Conservation (phyloP, 805 yeast genomes). For the Wickerhamomyces tratensis region DNA sequence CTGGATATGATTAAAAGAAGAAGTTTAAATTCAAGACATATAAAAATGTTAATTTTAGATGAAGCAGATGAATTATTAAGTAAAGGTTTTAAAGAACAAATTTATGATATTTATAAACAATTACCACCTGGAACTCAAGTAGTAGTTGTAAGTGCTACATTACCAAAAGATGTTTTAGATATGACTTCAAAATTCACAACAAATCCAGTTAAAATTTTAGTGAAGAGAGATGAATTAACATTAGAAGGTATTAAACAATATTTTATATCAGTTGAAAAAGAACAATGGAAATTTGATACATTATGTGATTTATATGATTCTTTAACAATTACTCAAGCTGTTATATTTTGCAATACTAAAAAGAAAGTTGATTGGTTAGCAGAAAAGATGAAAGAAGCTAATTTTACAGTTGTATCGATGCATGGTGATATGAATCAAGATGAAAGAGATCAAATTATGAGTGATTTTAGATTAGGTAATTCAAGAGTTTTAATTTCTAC, state of each 20-base stretch:
- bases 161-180: conserved; percentile 85
- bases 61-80: conserved; percentile 95
- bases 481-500: conserved; percentile 93
- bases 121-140: conserved; percentile 85
- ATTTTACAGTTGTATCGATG: conserved; percentile 91
- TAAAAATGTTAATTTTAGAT: conserved; percentile 85
- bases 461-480: conserved; percentile 88
- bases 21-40: conserved; percentile 57
- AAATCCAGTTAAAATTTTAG: conserved; percentile 89
- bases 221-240: conserved; percentile 88
- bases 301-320: conserved; percentile 93
- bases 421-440: conserved; percentile 96
- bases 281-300: conserved; percentile 90
- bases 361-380: conserved; percentile 89
- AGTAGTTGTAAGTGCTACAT: conserved; percentile 90
- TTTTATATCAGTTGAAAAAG: conserved; percentile 84
- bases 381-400: conserved; percentile 63
- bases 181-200: conserved; percentile 88
- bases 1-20: conserved; percentile 85
- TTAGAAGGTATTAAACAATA: conserved; percentile 93
- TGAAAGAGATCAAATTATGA: conserved; percentile 91
- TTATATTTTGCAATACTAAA: conserved; percentile 95
- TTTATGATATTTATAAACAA: conserved; percentile 79
- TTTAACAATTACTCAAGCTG: conserved; percentile 92
- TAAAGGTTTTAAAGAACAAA: conserved; percentile 92